Percentiles rank a stretch among this genome's conserved stretches.
Evolutionary conservation across 2,329 filamentous ascomycete species (phyloP).

Genomic region (Blumeriella jaapii): DNA sequence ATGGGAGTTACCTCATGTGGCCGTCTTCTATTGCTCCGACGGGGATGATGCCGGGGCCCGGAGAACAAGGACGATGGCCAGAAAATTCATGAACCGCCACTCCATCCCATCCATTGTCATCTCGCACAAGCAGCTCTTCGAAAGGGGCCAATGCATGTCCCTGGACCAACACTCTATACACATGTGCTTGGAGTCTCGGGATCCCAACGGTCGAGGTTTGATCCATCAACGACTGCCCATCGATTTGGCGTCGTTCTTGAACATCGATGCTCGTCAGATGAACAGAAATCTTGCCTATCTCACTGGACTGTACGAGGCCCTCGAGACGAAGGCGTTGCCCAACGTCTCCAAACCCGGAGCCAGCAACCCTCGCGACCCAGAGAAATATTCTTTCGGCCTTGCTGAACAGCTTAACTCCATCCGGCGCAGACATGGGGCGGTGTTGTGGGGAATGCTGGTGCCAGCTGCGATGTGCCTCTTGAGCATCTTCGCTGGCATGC

Average conservation of each 20-base stretch:
- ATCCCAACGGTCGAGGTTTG: constrained; percentile 27
- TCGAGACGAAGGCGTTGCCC: constrained; percentile 4
- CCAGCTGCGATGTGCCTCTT: constrained; percentile 20
- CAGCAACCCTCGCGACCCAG: constrained; percentile 10
- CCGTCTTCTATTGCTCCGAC: constrained; percentile 37
- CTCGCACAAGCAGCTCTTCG: constrained; percentile 33
- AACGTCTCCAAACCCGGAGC: constrained; percentile 2
- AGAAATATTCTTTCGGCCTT: constrained; percentile 16
- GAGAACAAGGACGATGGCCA: constrained; percentile 32
- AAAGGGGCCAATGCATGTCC: constrained; percentile 27
- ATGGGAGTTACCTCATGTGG: constrained; percentile 38
- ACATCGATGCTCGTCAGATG: constrained; percentile 41
- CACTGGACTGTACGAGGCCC: constrained; percentile 28
- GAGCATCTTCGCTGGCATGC: constrained; percentile 11
- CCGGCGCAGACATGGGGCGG: constrained; percentile 10
- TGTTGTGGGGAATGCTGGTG: constrained; percentile 20
- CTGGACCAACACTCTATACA: constrained; percentile 34
- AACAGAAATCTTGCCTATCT: constrained; percentile 41
- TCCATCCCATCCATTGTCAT: constrained; percentile 37
- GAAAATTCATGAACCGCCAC: constrained; percentile 37
- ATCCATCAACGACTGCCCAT: constrained; percentile 35
- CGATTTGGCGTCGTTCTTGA: constrained; percentile 37
- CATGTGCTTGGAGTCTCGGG: constrained; percentile 35
- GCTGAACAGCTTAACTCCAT: constrained; percentile 15
- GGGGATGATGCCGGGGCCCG: constrained; percentile 30